Percentiles rank a stretch among this genome's conserved stretches.
These are phyloP conservation scores for Trichophyton schoenleinii DNA, from an alignment of 2,329 filamentous ascomycete genomes.

Conservation along the genomic window DNA sequence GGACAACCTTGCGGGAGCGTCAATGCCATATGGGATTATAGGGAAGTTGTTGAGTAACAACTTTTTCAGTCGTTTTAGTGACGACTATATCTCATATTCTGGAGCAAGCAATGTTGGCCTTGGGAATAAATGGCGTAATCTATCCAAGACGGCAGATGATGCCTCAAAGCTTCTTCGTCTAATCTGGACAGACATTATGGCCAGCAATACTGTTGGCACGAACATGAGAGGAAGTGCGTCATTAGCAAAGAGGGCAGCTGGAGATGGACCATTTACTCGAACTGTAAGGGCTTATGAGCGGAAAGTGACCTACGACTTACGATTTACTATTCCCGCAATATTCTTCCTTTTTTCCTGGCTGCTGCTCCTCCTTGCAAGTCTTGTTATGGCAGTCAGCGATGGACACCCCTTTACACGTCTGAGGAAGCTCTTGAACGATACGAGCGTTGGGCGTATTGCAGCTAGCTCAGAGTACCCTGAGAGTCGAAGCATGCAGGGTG, in stretches of 20 bases:
- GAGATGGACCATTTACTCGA: neutral
- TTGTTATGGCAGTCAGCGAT: neutral
- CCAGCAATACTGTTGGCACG: conserved; percentile 34
- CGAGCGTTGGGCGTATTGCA: neutral
- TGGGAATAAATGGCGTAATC: conserved; percentile 30
- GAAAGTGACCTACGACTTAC: conserved; percentile 19
- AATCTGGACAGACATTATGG: conserved; percentile 35
- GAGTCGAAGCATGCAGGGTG: neutral
- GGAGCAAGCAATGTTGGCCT: conserved; percentile 30
- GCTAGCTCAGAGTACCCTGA: neutral
- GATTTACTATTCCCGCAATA: conserved; percentile 21
- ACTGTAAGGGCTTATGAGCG: conserved; percentile 1
- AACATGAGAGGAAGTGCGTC: conserved; percentile 5
- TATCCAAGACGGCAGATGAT: conserved; percentile 17
- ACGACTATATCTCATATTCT: conserved; percentile 20
- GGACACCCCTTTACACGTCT: neutral
- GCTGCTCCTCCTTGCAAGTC: neutral
- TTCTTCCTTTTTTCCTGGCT: conserved; percentile 7
- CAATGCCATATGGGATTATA: neutral
- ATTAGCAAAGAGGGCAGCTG: neutral
- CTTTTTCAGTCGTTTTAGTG: conserved; percentile 20
- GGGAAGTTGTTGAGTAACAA: conserved; percentile 9
- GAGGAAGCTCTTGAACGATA: conserved; percentile 4
- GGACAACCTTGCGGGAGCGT: conserved; percentile 23
- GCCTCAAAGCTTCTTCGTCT: conserved; percentile 31